phyloP scores from a whole-genome alignment of 805 yeast species.

The Wickerhamomyces silvicola region DNA sequence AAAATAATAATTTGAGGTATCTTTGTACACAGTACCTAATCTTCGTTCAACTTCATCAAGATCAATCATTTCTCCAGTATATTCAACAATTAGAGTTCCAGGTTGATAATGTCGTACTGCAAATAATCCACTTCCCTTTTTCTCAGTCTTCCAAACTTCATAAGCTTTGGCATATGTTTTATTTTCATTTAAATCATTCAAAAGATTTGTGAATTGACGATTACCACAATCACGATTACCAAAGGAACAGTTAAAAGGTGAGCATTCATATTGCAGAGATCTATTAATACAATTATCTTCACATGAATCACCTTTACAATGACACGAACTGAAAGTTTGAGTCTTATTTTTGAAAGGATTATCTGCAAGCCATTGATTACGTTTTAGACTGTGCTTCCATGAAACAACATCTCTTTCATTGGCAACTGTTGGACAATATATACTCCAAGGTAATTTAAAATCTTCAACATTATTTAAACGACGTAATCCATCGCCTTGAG shows the following conservation, averaged over 20 bases:
- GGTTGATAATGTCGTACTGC: slow-evolving; percentile 31
- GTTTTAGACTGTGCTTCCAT: slow-evolving; percentile 24
- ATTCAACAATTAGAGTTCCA: slow-evolving; percentile 38
- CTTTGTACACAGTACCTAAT: slow-evolving; percentile 27
- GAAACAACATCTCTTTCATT: slow-evolving; percentile 17
- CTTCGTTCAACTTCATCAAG: slow-evolving; percentile 32
- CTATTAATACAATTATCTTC: slow-evolving; percentile 29
- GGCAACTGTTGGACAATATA: slow-evolving; percentile 26
- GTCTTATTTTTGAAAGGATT: not conserved
- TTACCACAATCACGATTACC: slow-evolving; percentile 30
- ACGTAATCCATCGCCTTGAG: slow-evolving; percentile 16
- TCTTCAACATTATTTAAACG: slow-evolving; percentile 7
- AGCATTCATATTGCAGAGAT: slow-evolving; percentile 29
- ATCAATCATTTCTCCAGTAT: slow-evolving; percentile 43
- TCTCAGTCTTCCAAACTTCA: slow-evolving; percentile 30
- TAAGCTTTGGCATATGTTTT: slow-evolving; percentile 21
- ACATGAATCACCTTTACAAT: slow-evolving; percentile 21
- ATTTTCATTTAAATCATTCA: slow-evolving; percentile 9
- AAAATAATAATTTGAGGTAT: slow-evolving; percentile 31
- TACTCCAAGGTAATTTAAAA: slow-evolving; percentile 28
- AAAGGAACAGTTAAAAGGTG: slow-evolving; percentile 24
- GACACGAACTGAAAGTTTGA: slow-evolving; percentile 10
- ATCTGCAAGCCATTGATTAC: slow-evolving; percentile 12
- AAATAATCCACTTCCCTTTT: slow-evolving; percentile 38
- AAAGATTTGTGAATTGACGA: slow-evolving; percentile 26